These are phyloP conservation scores for Magnusiomyces paraingens DNA, from an alignment of 1,139 yeast species.

Conservation along the genomic window DNA sequence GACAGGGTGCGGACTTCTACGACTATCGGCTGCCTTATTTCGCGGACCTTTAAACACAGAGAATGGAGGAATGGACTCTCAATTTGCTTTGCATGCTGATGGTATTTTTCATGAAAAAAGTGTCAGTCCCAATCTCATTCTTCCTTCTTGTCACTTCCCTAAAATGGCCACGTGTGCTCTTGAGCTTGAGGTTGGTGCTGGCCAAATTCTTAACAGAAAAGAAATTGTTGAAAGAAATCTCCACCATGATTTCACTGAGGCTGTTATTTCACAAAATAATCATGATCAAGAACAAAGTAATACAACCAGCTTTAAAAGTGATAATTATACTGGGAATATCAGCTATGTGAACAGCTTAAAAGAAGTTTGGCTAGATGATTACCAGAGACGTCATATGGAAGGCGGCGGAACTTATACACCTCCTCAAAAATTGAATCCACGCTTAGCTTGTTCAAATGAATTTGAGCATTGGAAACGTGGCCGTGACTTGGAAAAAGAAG, in stretches of 20 bases:
- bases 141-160: conserved; percentile 29
- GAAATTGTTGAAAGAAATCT: conserved; percentile 41
- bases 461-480: conserved; percentile 38
- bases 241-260: conserved; percentile 47
- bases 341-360: conserved; percentile 31
- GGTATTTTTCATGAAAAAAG: conserved; percentile 7
- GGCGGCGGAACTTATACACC: conserved; percentile 33
- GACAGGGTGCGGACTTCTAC: conserved; percentile 78
- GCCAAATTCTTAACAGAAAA: conserved; percentile 50
- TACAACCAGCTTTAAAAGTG: conserved; percentile 42
- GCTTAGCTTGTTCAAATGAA: background rate
- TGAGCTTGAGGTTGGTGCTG: conserved; percentile 64
- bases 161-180: conserved; percentile 57
- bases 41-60: conserved; percentile 1
- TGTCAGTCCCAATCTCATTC: conserved; percentile 13
- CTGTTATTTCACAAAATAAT: conserved; percentile 15
- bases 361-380: conserved; percentile 57
- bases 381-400: conserved; percentile 44
- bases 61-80: conserved; percentile 11
- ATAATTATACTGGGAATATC: background rate
- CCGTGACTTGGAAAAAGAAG: conserved; percentile 32
- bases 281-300: conserved; percentile 1
- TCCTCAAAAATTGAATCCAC: conserved; percentile 17
- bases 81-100: background rate
- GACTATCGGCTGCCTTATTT: conserved; percentile 25